Base-by-base conservation (phyloP, 2,329 filamentous ascomycete genomes). In the Arthrinium puccinioides region DNA sequence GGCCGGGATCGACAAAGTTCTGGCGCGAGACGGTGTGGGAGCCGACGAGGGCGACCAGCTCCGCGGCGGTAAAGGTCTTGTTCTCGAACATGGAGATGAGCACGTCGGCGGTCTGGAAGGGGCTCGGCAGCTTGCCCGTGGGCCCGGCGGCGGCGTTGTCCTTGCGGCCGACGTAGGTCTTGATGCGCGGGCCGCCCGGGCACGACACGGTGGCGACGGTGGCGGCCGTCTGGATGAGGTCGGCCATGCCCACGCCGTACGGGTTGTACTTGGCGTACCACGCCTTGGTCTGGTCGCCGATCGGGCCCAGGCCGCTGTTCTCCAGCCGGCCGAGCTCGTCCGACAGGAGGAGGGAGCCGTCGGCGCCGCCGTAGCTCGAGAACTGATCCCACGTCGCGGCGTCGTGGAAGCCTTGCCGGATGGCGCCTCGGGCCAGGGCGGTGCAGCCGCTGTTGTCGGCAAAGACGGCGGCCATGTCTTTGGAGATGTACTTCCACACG, bases 21-120 rank as follows among this genome's bases (percentile, higher is more conserved):
- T 76, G 71, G 44, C 59, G 63, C 9, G 67, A 64, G 9, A 63
- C 58, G 6, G 66, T 66, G 51, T 78, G 74, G 0, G 74, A 71
- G 38, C 74, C 74, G 4, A 77, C 47, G 2, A 78, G 64, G 2
- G 74, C 72, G 3, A 69, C 65, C 4, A 77, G 61, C 36, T 74
- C 72, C 20, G 55, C 52, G 2, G 69, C 54, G 9, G 53, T 55
- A 54, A 76, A 69, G 3, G 70, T 71, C 55, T 76, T 75, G 43
- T 61, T 61, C 18, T 48, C 41, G 51, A 75, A 76, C 8, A 73
- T 56, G 4, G 55, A 44, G 37, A 74, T 60, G 26, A 74, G 56
- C 9, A 52, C 55, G 21, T 65, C 54, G 18, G 66, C 65, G 13
- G 54, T 40, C 31, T 60, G 57, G 29, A 59, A 55, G 0, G 61